Evolutionary conservation across 805 yeast species (phyloP).

Genomic region (Clavispora phyllophila): DNA sequence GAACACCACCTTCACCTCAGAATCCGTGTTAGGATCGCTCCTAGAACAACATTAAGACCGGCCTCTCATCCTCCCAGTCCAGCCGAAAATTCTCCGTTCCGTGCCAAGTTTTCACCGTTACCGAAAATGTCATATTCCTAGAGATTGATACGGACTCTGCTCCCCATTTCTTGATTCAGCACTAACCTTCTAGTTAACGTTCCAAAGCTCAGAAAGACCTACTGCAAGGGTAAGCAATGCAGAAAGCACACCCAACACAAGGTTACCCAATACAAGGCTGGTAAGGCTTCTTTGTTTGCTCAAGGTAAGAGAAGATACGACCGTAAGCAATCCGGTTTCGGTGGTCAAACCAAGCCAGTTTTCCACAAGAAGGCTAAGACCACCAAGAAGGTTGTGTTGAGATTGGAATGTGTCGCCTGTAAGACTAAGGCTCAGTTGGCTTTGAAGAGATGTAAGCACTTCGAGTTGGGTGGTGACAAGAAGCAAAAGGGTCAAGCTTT

Average conservation of each 20-base stretch:
- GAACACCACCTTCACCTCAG: not conserved
- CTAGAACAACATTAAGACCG: not conserved
- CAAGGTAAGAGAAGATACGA: conserved; percentile 99
- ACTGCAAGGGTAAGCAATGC: conserved; percentile 99
- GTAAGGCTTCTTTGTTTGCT: conserved; percentile 98
- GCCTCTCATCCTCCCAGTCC: too few species aligned
- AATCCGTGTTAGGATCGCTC: not conserved
- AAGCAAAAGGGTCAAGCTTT: conserved; percentile 99
- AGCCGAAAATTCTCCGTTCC: too few species aligned
- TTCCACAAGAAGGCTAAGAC: conserved; percentile 99
- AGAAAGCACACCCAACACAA: conserved; percentile 99
- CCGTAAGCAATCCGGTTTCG: conserved; percentile 99
- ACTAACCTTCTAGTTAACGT: conserved; percentile 74
- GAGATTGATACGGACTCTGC: not conserved
- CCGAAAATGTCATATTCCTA: too few species aligned
- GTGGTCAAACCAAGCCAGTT: conserved; percentile 99
- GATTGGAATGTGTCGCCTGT: conserved; percentile 98
- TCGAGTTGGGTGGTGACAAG: conserved; percentile 99
- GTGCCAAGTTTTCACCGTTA: too few species aligned
- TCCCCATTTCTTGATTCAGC: not conserved
- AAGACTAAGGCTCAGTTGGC: conserved; percentile 98
- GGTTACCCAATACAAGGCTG: conserved; percentile 99
- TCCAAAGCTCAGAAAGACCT: conserved; percentile 99
- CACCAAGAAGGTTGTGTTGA: conserved; percentile 99
- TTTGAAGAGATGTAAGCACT: conserved; percentile 99